These are phyloP conservation scores for Capsicum baccatum DNA, from an alignment of 257 asterid genomes.

Conservation along the genomic window DNA sequence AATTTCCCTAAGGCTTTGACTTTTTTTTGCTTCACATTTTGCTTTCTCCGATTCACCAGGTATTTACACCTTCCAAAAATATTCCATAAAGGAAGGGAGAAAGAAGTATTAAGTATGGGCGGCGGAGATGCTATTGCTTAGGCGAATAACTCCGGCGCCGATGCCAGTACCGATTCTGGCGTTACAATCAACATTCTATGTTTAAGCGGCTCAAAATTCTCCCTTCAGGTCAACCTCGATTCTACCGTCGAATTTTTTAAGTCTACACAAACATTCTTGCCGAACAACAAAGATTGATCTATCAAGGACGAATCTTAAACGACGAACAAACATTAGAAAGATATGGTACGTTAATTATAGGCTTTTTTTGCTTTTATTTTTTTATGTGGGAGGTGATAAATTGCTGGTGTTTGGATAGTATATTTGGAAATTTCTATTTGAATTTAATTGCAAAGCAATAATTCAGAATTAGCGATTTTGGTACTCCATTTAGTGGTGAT, in stretches of 20 bases:
- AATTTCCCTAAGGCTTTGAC: too few relatives aligned
- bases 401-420: background rate
- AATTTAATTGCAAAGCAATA: background rate
- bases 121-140: background rate
- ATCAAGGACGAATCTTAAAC: slow-evolving; percentile 67
- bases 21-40: background rate
- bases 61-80: too few relatives aligned
- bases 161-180: slow-evolving; percentile 21
- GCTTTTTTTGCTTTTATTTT: background rate
- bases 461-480: background rate
- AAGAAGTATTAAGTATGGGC: slow-evolving; percentile 7
- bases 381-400: background rate
- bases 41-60: background rate
- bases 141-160: background rate
- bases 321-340: slow-evolving; percentile 63
- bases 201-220: slow-evolving; percentile 53
- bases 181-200: slow-evolving; percentile 54
- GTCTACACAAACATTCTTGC: slow-evolving; percentile 51
- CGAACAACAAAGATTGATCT: slow-evolving; percentile 63
- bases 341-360: slow-evolving; percentile 45
- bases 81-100: too few relatives aligned
- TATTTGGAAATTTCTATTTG: too few relatives aligned
- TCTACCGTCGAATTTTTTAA: slow-evolving; percentile 58
- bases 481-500: background rate
- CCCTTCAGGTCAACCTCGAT: slow-evolving; percentile 47